Evolutionary conservation across 2,329 filamentous ascomycete species (phyloP), one percentile per base, ranked within the genome.

Genomic region (Fusarium piperis): DNA sequence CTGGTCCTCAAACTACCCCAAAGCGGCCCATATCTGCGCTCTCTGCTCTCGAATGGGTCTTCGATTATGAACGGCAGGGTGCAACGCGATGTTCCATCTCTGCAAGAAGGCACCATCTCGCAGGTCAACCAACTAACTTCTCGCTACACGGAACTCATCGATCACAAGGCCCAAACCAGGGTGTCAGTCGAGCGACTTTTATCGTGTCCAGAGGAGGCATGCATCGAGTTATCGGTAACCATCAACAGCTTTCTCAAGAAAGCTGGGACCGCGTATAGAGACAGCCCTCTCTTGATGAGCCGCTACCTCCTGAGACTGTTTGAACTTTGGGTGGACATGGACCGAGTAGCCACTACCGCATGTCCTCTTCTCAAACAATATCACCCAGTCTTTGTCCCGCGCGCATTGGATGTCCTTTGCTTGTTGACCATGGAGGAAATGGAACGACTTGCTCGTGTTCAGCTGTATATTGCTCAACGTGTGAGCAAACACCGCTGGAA

Each of bases 271-370:
- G 33, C 70, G 1, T 84, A 86, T 58, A 65, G 85, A 0, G 38
- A 73, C 0, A 57, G 68, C 2, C 79, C 83, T 3, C 68, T 76
- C 0, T 69, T 79, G 0, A 72, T 71, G 64, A 77, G 75, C 23
- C 64, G 55, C 3, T 53, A 72, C 33, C 77, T 92, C 0, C 81
- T 93, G 1, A 83, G 80, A 9, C 46, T 89, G 0, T 84, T 92
- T 74, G 85, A 89, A 56, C 70, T 90, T 0, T 93, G 90, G 90
- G 76, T 86, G 4, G 72, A 76, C 2, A 83, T 92, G 76, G 91
- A 93, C 67, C 72, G 79, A 12, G 77, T 75, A n/a, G 85, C 86
- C 0, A 78, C 82, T 0, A 12, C 48, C 0, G 66, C 68, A 0
- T 88, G 82, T 52, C 85, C 85, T 0, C 75, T 91, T 0, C 78